Conservation (phyloP, 2,329 filamentous ascomycete genomes). For the Nemania diffusa region DNA sequence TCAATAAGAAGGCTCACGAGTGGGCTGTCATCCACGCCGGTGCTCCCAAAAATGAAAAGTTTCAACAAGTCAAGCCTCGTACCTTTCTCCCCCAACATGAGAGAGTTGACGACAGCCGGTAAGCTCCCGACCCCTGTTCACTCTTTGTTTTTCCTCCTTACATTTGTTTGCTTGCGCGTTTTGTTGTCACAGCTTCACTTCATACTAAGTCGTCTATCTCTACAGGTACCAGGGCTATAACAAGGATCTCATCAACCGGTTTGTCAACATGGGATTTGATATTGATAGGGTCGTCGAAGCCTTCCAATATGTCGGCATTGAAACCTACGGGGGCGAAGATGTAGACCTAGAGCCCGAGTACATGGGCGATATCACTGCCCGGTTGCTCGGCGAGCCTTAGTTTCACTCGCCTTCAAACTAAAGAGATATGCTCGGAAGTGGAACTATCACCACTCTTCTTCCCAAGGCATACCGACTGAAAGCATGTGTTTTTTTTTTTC, state of each 20-base stretch:
- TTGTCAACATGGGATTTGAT: conserved; percentile 91
- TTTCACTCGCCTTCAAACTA: background rate
- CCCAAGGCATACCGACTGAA: background rate
- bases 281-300: conserved; percentile 86
- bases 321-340: conserved; percentile 78
- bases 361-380: conserved; percentile 88
- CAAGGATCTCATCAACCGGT: conserved; percentile 82
- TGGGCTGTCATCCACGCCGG: conserved; percentile 89
- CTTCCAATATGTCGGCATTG: conserved; percentile 84
- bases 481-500: background rate
- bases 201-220: conserved; percentile 24
- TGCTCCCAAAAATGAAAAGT: conserved; percentile 65
- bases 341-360: conserved; percentile 91
- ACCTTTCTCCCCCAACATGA: conserved; percentile 60
- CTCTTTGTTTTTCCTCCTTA: background rate
- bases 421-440: background rate
- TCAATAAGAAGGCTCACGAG: conserved; percentile 83
- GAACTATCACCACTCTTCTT: background rate
- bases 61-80: conserved; percentile 41
- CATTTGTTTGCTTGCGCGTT: background rate
- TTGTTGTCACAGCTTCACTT: background rate
- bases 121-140: conserved; percentile 22
- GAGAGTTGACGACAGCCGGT: conserved; percentile 61
- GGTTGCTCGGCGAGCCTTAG: conserved; percentile 77
- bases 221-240: conserved; percentile 87